Base-by-base conservation (phyloP, 2,329 filamentous ascomycete species). In the Claviceps arundinis region DNA sequence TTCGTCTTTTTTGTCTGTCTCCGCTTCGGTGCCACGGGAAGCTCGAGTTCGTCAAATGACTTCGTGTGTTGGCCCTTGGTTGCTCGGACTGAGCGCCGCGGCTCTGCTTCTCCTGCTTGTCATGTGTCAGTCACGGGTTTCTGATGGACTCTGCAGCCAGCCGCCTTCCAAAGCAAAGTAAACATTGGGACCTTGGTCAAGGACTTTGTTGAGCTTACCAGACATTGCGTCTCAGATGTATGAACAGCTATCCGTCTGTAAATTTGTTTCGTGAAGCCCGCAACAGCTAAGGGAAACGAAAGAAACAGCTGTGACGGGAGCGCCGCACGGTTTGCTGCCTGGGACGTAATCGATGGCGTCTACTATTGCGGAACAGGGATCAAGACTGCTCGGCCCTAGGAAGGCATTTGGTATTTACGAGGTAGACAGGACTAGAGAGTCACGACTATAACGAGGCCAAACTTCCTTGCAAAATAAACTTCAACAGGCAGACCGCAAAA, bases 41-140 rank as follows among this genome's bases (percentile, higher is more conserved):
- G 72, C 56, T 88, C 85, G 59, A 87, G 78, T 52, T 85, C 76
- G 64, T 95, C 89, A 60, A 89, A 84, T 58, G 86, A 85, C 69
- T 95, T 95, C 26, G 82, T 85, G 69, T 97, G 89, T 62, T 96
- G 90, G 65, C 93, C 93, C 66, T 98, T 98, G 57, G 93, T 98
- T 62, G 91, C 89, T 63, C 93, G 86, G 58, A 93, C 90, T 44
- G 93, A 98, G 65, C 93, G 87, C 67, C 93, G 85, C 54, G 89
- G 87, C 78, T 96, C 91, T 54, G 72, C 68, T 68, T 81, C 76
- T 65, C 67, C 67, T 69, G 60, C 37, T 17, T 6, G n/a, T 37
- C 45, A 53, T 22, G 26, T 34, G 13, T 59, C 47, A 59, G 57
- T 52, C 47, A 2, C 19, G 8, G 19, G n/a, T 48, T 37, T 22